Percentiles rank a stretch among this genome's conserved stretches.
These are phyloP conservation scores for Cyclotella distinguenda DNA, from an alignment of 108 stramenopile species.

Conservation along the genomic window DNA sequence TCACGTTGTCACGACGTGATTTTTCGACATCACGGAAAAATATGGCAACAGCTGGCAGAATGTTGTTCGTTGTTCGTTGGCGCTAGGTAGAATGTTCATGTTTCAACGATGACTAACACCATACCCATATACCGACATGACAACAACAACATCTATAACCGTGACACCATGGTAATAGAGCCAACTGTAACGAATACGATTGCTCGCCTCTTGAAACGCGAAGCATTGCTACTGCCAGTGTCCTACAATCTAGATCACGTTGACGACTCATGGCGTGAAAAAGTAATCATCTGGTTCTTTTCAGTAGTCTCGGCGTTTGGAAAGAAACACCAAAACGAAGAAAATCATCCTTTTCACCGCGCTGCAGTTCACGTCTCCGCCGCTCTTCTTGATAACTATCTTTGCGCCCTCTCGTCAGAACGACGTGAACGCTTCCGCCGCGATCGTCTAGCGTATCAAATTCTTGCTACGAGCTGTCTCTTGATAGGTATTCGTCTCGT, in stretches of 20 bases:
- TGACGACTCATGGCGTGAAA: constrained; percentile 20
- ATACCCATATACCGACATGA: no score
- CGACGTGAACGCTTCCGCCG: constrained; percentile 7
- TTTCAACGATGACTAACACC: no score
- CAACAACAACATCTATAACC: no score
- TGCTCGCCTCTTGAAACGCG: not conserved
- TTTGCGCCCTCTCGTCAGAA: constrained; percentile 16
- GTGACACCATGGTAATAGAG: not conserved
- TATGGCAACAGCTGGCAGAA: no score
- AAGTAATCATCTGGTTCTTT: constrained; percentile 35
- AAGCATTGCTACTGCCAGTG: not conserved
- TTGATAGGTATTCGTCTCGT: constrained; percentile 26
- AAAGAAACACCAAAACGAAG: not conserved
- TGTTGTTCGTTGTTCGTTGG: no score
- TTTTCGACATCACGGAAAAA: no score
- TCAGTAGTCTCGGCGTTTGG: constrained; percentile 23
- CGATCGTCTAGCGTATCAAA: constrained; percentile 30
- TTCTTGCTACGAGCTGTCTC: constrained; percentile 26
- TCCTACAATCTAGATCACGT: not conserved
- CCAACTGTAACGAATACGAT: not conserved
- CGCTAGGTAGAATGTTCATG: no score
- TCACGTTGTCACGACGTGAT: no score
- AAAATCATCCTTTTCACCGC: constrained; percentile 21
- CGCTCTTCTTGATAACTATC: constrained; percentile 22
- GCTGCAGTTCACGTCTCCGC: constrained; percentile 24